phyloP scores from a whole-genome alignment of 1,284 basidiomycete genomes.

The Ganoderma sinense region DNA sequence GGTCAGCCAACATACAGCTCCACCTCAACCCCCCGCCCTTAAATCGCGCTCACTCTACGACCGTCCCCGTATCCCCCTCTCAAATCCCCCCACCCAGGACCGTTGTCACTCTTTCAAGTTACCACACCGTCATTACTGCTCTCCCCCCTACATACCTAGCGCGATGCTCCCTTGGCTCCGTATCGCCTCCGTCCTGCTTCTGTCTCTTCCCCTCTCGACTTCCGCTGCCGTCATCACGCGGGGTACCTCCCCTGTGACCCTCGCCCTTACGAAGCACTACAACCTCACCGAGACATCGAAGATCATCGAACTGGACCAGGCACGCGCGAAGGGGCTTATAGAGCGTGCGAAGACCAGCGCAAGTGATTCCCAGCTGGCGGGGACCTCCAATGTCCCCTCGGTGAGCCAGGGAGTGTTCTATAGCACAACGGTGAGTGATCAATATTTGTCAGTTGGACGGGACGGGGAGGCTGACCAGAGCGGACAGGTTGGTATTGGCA shows the following conservation, averaged over 20 bases:
- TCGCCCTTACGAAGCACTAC: constrained; percentile 32
- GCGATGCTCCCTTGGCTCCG: constrained; percentile 19
- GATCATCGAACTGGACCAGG: constrained; percentile 32
- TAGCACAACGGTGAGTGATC: constrained; percentile 29
- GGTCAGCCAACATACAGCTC: constrained; percentile 4
- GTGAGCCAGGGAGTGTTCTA: constrained; percentile 35
- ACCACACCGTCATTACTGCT: neutral
- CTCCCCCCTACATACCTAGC: neutral
- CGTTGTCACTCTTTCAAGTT: neutral
- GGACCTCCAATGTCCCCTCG: constrained; percentile 23
- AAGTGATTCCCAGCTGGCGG: neutral
- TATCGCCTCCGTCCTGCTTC: constrained; percentile 5
- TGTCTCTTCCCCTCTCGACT: neutral
- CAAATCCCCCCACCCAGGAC: neutral
- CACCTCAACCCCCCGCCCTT: constrained; percentile 10
- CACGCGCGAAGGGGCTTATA: constrained; percentile 30
- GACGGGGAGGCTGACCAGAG: neutral
- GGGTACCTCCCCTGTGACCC: constrained; percentile 23
- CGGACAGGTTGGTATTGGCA: constrained; percentile 31
- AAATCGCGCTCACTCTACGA: neutral
- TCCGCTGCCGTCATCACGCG: constrained; percentile 20
- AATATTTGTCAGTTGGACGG: neutral
- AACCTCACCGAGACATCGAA: constrained; percentile 29
- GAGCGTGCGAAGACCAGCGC: neutral
- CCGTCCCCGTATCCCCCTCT: constrained; percentile 19